Conservation (phyloP, 2,329 filamentous ascomycete genomes). For the Drechslerella coelobrocha region DNA sequence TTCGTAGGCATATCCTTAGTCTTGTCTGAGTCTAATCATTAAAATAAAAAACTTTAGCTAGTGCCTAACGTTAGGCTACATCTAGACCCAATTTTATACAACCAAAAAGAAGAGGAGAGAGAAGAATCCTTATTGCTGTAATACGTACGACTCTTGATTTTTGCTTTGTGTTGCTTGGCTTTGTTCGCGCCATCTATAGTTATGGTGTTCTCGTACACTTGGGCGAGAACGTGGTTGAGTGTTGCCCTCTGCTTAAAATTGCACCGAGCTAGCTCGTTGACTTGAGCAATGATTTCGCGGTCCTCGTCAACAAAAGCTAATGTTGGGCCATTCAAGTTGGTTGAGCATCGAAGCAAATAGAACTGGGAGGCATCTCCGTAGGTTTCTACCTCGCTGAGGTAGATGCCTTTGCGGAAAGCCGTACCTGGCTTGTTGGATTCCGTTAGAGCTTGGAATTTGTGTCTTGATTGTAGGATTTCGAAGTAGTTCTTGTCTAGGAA, state of each 20-base stretch:
- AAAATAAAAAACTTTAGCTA: slow-evolving; percentile 5
- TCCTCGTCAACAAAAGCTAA: slow-evolving; percentile 23
- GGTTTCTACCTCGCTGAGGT: slow-evolving; percentile 26
- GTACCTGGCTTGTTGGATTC: slow-evolving; percentile 25
- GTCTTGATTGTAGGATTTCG: slow-evolving; percentile 11
- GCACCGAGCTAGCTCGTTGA: slow-evolving; percentile 19
- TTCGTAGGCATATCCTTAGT: slow-evolving; percentile 27
- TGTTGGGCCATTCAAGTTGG: slow-evolving; percentile 19
- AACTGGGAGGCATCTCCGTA: slow-evolving; percentile 21
- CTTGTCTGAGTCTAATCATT: slow-evolving; percentile 29
- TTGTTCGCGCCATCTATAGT: slow-evolving; percentile 11
- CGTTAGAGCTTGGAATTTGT: slow-evolving; percentile 27
- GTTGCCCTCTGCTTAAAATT: slow-evolving; percentile 20
- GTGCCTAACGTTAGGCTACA: no score
- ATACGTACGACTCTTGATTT: slow-evolving; percentile 32
- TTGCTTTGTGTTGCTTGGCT: slow-evolving; percentile 20
- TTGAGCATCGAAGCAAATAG: slow-evolving; percentile 23
- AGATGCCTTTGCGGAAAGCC: slow-evolving; percentile 29
- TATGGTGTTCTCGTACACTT: slow-evolving; percentile 25
- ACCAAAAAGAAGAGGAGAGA: not conserved
- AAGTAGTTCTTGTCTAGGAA: slow-evolving; percentile 17
- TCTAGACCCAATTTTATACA: no score
- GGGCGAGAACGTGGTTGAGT: slow-evolving; percentile 28
- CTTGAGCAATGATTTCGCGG: slow-evolving; percentile 18
- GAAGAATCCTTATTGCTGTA: not conserved